Conservation (phyloP, 805 yeast species). For the Pichia rugopelliculosa region DNA sequence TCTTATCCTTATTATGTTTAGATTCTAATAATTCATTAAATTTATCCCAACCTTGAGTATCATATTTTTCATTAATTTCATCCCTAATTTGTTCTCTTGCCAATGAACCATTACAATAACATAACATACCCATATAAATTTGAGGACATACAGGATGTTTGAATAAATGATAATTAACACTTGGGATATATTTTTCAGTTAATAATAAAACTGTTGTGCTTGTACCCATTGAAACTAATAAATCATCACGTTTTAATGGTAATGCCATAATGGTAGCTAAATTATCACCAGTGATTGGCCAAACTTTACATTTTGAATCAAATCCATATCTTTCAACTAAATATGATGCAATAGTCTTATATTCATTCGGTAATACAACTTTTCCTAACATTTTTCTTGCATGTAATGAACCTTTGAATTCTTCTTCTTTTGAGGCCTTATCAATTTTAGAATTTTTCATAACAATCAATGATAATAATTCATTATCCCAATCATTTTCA, state of each 20-base stretch:
- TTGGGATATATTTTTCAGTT: slow-evolving; percentile 70
- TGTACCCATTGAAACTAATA: slow-evolving; percentile 78
- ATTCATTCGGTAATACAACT: slow-evolving; percentile 39
- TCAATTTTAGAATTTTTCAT: slow-evolving; percentile 42
- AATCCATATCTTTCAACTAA: slow-evolving; percentile 63
- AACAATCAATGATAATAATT: slow-evolving; percentile 47
- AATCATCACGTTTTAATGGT: slow-evolving; percentile 70
- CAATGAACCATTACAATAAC: slow-evolving; percentile 85
- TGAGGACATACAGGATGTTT: slow-evolving; percentile 74
- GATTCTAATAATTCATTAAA: slow-evolving; percentile 50
- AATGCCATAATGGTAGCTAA: slow-evolving; percentile 80
- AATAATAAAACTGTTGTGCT: slow-evolving; percentile 83
- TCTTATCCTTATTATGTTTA: slow-evolving; percentile 4
- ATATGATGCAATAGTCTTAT: slow-evolving; percentile 51
- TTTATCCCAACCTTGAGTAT: slow-evolving; percentile 42
- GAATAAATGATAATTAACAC: slow-evolving; percentile 77
- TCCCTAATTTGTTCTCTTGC: slow-evolving; percentile 77
- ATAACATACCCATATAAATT: slow-evolving; percentile 90
- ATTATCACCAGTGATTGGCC: slow-evolving; percentile 86
- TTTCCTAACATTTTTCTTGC: slow-evolving; percentile 47
- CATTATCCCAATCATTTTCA: slow-evolving; percentile 47
- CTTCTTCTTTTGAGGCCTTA: slow-evolving; percentile 23
- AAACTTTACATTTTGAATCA: slow-evolving; percentile 45
- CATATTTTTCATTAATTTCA: slow-evolving; percentile 42
- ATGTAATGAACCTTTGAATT: slow-evolving; percentile 30